Evolutionary conservation across 2,329 filamentous ascomycete genomes (phyloP), one percentile per base, ranked within the genome.

Genomic region (Fusarium sp.): DNA sequence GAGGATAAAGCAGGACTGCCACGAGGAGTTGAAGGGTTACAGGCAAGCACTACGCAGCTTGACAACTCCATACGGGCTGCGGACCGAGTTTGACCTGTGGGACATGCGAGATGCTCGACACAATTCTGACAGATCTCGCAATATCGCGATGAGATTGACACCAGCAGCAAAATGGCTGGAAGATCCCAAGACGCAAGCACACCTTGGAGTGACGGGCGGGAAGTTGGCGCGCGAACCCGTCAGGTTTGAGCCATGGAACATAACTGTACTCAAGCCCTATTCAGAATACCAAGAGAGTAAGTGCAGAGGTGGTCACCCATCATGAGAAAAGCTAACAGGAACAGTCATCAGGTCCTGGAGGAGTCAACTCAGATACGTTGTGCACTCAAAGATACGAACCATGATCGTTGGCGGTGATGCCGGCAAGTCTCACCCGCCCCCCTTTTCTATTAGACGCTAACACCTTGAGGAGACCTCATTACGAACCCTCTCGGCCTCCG

Each of bases 281-380:
- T 68, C 66, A 39, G 14, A 20, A 5, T 35, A 25, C 14, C 60
- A 63, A 25, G 61, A 68, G 43, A 63, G 68, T 71, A 52, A 54
- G 37, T 14, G 7, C 30, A 30, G 14, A n/a, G 8, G 5, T 25
- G 5, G 16, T 25, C 5, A 34, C 2, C 6, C 35, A 37, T 14
- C 10, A 30, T 30, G 9, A 4, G 3, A 13, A 13, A 23, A 25
- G 20, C 61, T 66, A 35, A 65, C n/a, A 13, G 6, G 7, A 27
- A 3, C 18, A 71, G 68, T 56, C 18, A 58, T 71, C 13, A 45
- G 61, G 20, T 71, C 68, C 7, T 62, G 61, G 32, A 23, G 64
- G 10, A 5, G 41, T 10, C 14, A 20, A 1, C 66, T 71, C 20
- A 34, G 62, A 34, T 5, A 5, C 1, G 20, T 68, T 4, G 39